Evolutionary conservation across 768 basidiomycete species (phyloP).

Genomic region (Tylopilus intermedius): DNA sequence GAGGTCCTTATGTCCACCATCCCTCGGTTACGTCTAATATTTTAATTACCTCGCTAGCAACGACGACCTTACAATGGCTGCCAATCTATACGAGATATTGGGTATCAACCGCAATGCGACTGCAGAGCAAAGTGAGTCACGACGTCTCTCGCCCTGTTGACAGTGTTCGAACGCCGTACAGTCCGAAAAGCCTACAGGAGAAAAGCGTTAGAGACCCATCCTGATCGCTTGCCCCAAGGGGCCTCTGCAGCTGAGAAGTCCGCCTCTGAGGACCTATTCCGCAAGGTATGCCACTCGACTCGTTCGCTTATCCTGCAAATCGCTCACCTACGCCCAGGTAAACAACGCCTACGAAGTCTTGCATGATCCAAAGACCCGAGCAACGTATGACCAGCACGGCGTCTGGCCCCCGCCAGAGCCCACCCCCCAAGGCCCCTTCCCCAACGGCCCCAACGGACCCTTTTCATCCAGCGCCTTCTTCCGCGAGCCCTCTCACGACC

Average conservation of each 20-base stretch:
- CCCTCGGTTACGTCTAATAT: background rate
- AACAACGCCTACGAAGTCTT: slow-evolving; percentile 78
- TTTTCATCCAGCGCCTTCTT: slow-evolving; percentile 5
- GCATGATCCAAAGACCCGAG: slow-evolving; percentile 55
- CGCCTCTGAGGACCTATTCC: slow-evolving; percentile 54
- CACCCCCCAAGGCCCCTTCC: slow-evolving; percentile 8
- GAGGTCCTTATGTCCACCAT: background rate
- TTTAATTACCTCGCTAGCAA: background rate
- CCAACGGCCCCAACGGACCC: slow-evolving; percentile 14
- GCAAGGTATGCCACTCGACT: slow-evolving; percentile 28
- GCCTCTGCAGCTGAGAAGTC: slow-evolving; percentile 56
- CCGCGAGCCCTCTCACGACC: background rate
- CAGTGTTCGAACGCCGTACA: slow-evolving; percentile 25
- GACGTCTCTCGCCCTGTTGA: background rate
- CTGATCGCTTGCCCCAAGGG: slow-evolving; percentile 59
- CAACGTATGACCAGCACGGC: slow-evolving; percentile 65
- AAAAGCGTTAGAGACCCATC: slow-evolving; percentile 69
- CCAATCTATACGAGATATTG: slow-evolving; percentile 62
- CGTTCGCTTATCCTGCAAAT: background rate
- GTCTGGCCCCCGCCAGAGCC: slow-evolving; percentile 65
- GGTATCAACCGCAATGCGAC: slow-evolving; percentile 51
- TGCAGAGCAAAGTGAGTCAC: slow-evolving; percentile 56
- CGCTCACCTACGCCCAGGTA: slow-evolving; percentile 38
- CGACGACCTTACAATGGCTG: slow-evolving; percentile 38
- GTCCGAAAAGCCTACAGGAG: slow-evolving; percentile 78